Base-by-base conservation (phyloP, 139 green algal species). In the Chlorella sp. region DNA sequence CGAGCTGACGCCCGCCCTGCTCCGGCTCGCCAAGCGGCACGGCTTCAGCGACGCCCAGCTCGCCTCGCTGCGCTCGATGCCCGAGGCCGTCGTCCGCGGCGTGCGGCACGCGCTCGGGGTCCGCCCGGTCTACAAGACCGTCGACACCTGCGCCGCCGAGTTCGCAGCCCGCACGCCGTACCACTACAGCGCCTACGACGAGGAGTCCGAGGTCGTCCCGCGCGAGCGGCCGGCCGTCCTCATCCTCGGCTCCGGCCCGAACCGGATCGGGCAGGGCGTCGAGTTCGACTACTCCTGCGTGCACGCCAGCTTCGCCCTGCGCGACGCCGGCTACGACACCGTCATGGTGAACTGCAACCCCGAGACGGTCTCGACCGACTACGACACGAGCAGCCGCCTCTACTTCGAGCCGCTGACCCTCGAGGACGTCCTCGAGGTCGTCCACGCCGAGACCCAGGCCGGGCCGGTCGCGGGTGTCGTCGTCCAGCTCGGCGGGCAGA, bases 211-310 rank as follows among this genome's bases (percentile, higher is more conserved):
- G 88, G 87, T 76, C 64, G 74, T 84, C 6, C 80, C 93, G 42
- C 93, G 81, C 70, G 88, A 61, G 60, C 72, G 74, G 4, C 82
- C 77, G 35, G 96, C 96, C 85, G 89, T 99, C 61, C 88, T 99
- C 49, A 99, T 99, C 74, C 88, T 99, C 36, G 96, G 96, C 10
- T 95, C 93, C n/a, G 96, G 96, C 2, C 96, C 96, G 71, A 99
- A 99, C 88, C 87, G 96, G 73, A 99, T 99, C 73, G 96, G 96
- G 55, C 96, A 99, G 88, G 96, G 96, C 67, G 99, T 99, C 67
- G 96, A 99, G 86, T 99, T 99, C 63, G 96, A 99, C 85, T 99
- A 99, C 90, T 99, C 95, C 92, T 99, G 96, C 88, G 98, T 94
- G 83, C 96, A 99, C 74, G 95, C 96, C 5, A 95, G 92, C 3